Evolutionary conservation across 1,284 basidiomycete genomes (phyloP), one percentile per base, ranked within the genome.

Genomic region (Pseudozyma thailandica): DNA sequence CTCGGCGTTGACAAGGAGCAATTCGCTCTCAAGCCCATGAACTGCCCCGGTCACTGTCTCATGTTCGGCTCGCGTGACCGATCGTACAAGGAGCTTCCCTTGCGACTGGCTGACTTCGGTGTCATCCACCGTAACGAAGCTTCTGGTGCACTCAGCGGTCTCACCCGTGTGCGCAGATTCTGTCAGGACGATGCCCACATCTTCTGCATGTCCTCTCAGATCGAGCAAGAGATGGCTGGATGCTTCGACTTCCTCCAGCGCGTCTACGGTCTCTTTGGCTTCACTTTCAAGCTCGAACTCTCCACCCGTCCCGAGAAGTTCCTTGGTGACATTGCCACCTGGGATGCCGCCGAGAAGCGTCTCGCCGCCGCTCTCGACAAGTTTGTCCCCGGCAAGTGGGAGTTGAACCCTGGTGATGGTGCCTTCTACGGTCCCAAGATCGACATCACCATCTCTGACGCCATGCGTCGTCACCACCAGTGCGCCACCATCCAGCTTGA

Each of bases 401-500:
- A 91, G 70, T 85, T 95, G 59, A 97, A 97, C 84, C 92, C 93
- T 6, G 95, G 93, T 46, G 96, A 99, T 81, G 96, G 96, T 50
- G 96, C 96, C 8, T 85, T 85, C 78, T 85, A 85, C 76, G 84
- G 84, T 1, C 84, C 84, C 79, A 83, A 97, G 86, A 96, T 98
- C 82, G 96, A 98, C 85, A 96, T 99, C 85, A 94, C 92, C 65
- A 92, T 98, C 83, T 89, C 89, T 31, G 96, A 99, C 82, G 95
- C 96, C 0, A 89, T 88, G 63, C 90, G 94, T 47, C 92, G 93
- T 31, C 94, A 74, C 38, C 70, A 94, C 89, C 96, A 99, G 85
- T 98, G 96, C 78, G 95, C 94, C 43, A 98, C 96, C 4, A 98
- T 98, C 84, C 92, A 98, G 85, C 91, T 99, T 72, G 96, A 98